Base-by-base conservation (phyloP, 2,329 filamentous ascomycete genomes). In the Torrubiella hemipterigena region DNA sequence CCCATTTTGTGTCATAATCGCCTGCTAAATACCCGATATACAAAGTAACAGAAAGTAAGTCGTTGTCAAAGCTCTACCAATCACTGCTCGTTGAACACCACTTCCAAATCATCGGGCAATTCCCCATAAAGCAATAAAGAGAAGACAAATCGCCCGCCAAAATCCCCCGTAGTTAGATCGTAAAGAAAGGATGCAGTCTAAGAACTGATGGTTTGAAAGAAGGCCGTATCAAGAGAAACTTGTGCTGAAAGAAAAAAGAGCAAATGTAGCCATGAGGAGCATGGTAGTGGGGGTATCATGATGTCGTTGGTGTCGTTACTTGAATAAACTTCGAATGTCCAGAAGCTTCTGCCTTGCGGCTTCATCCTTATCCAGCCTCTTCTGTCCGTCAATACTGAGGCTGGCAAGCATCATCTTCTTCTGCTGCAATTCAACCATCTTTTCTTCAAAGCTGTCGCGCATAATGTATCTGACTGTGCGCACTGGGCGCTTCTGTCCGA, bases 361-460 rank as follows among this genome's bases (percentile, higher is more conserved):
- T 36, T 64, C 52, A 36, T 59, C 56, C 41, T 63, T 64, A 60
- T 78, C 55, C 47, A 70, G 45, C 37, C 56, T 61, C 61, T 73
- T 56, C 51, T 68, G 50, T 17, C 71, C 67, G 40, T 82, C 81
- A 78, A 93, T 78, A 49, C 82, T 89, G 42, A 96, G 63, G 48
- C 82, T 85, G 1, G 91, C 91, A 31, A 98, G 61, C 53, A 85
- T 80, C 59, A 81, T 83, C 68, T 98, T 98, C 69, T 91, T 93
- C 36, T 82, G 75, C 54, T 95, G 89, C 39, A 98, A 61, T 45
- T 81, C 69, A 3, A 93, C 62, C 71, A 98, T 94, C 61, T 86
- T 89, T 59, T 93, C 84, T 54, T 98, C 91, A 37, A 98, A 93
- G 48, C 84, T 94, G 37, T 75, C 66, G 16, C 72, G 67, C 85